A percentile compares a stretch with the other conserved stretches of the same genome.
These are phyloP conservation scores for Colletotrichum limetticola DNA, from an alignment of 2,329 filamentous ascomycete species.

Conservation along the genomic window DNA sequence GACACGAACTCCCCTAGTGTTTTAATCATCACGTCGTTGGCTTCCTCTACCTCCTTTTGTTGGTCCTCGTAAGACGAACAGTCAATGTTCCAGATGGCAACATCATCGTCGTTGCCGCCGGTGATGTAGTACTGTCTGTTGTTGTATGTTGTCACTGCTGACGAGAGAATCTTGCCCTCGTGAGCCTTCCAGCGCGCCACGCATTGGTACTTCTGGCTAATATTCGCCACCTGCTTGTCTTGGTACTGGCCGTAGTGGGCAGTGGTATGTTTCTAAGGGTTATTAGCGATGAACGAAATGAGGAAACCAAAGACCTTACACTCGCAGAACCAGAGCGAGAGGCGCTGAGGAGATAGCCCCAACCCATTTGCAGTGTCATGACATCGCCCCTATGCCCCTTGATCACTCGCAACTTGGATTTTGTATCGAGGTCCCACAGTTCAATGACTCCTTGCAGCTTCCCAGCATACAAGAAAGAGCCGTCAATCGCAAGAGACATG, in stretches of 20 bases:
- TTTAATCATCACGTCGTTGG: slow-evolving; percentile 70
- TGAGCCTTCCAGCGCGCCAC: slow-evolving; percentile 85
- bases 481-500: slow-evolving; percentile 85
- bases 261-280: slow-evolving; percentile 70
- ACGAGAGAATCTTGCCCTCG: slow-evolving; percentile 86
- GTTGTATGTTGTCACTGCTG: slow-evolving; percentile 76
- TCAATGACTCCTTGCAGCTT: slow-evolving; percentile 89
- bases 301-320: slow-evolving; percentile 59
- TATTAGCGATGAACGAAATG: slow-evolving; percentile 35
- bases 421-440: slow-evolving; percentile 96
- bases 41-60: slow-evolving; percentile 46
- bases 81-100: slow-evolving; percentile 86
- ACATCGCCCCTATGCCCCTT: slow-evolving; percentile 84
- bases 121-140: slow-evolving; percentile 89
- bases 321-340: slow-evolving; percentile 89
- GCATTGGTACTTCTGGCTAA: slow-evolving; percentile 85
- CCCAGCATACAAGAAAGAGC: slow-evolving; percentile 92
- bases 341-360: slow-evolving; percentile 86
- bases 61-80: slow-evolving; percentile 30
- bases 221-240: slow-evolving; percentile 57
- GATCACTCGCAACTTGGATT: slow-evolving; percentile 88
- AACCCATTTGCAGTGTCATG: slow-evolving; percentile 86
- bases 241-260: slow-evolving; percentile 71
- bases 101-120: slow-evolving; percentile 89
- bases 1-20: slow-evolving; percentile 88